Percentiles rank a stretch among this genome's conserved stretches.
Evolutionary conservation across 176 grass and related monocot genomes (phyloP).

Genomic region (Coix lacrymajobi): DNA sequence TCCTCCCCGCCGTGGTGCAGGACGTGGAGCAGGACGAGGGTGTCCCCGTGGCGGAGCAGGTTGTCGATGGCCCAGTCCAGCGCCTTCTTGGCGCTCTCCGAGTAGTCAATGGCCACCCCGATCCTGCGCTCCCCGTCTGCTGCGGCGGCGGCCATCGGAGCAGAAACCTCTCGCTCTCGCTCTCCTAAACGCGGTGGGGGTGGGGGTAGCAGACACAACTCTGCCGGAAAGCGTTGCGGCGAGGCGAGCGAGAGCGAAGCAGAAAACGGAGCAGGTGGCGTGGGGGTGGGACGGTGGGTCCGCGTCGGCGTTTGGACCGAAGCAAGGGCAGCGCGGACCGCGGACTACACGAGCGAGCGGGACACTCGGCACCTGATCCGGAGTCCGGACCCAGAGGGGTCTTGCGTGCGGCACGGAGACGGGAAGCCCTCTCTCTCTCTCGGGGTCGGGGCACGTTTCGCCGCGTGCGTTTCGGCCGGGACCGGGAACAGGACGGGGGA

Average conservation of each 20-base stretch:
- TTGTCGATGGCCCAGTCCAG: slow-evolving; percentile 58
- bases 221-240: not conserved
- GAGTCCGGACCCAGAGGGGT: too few relatives aligned
- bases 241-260: not conserved
- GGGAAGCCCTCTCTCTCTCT: too few relatives aligned
- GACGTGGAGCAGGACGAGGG: slow-evolving; percentile 60
- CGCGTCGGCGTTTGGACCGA: not conserved
- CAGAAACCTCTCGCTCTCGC: not conserved
- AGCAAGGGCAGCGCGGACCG: not conserved
- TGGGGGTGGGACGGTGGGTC: too few relatives aligned
- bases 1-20: slow-evolving; percentile 32
- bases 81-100: slow-evolving; percentile 66
- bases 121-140: slow-evolving; percentile 43
- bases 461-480: not conserved
- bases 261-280: not conserved
- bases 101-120: slow-evolving; percentile 80
- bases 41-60: slow-evolving; percentile 57
- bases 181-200: not conserved
- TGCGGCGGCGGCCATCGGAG: slow-evolving; percentile 20
- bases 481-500: not conserved
- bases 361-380: not conserved
- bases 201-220: not conserved
- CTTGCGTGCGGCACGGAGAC: not conserved
- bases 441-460: not conserved
- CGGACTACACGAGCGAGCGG: not conserved